Base-by-base conservation (phyloP, 2,329 filamentous ascomycete species). In the Alternaria sp. region DNA sequence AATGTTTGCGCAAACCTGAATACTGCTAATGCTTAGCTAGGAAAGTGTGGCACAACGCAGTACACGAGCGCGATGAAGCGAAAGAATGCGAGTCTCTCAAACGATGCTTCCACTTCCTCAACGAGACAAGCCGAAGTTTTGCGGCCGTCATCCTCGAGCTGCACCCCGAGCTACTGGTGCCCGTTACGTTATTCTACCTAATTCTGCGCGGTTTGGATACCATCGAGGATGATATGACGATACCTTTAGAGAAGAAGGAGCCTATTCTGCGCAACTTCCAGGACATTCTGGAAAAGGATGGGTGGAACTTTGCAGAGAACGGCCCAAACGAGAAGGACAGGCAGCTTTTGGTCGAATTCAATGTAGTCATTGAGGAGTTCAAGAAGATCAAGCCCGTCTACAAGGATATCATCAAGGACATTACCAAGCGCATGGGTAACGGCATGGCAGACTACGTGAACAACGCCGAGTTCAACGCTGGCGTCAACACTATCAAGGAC, bases 181-280 rank as follows among this genome's bases (percentile, higher is more conserved):
- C 95, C 24, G 85, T 98, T 44, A 88, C 89, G 55, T 83, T 98
- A 9, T 99, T 99, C 84, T 99, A 99, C 81, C 86, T 99, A 28
- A 86, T 92, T 52, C 85, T 99, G 54, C 91, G 95, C 61, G 95
- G 92, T 45, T 86, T 99, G 50, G 95, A 99, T 79, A 99, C 95
- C n/a, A 91, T 99, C 60, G 95, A 99, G 80, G 95, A 99, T 83
- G 95, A 99, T 79, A 98, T 97, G 88, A 96, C 93, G 5, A 89
- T 99, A 60, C 83, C 90, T 3, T 81, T 94, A 37, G 84, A 86
- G 65, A 88, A 85, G 73, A 99, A 99, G 81, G 90, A 96, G 73
- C 92, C 93, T 2, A 80, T 97, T 56, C 83, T 99, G 61, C 88
- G 94, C 62, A 84, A 90, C 45, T 99, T 99, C 78, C 83, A 96